Percentiles rank a stretch among this genome's conserved stretches.
Conservation (phyloP, 2,329 filamentous ascomycete species). For the Ascosphaera aggregata region DNA sequence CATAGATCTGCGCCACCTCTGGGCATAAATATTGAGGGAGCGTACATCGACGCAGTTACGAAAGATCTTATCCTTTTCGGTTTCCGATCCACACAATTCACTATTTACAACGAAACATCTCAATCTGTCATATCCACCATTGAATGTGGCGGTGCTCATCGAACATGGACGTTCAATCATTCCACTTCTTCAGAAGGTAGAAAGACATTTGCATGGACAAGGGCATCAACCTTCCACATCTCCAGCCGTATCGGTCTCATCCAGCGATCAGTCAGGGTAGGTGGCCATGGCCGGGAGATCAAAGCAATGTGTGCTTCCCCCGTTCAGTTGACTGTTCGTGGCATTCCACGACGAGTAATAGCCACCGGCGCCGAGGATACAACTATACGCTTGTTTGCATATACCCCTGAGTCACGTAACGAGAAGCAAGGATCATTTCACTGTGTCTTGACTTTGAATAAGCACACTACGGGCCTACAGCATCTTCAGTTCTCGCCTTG, state of each 20-base stretch:
- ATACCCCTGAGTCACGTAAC: conserved; percentile 5
- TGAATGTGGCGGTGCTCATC: conserved; percentile 66
- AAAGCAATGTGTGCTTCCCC: conserved; percentile 32
- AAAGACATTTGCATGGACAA: conserved; percentile 49
- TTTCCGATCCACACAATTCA: conserved; percentile 56
- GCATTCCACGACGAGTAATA: conserved; percentile 19
- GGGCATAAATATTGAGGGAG: conserved; percentile 52
- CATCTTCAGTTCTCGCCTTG: conserved; percentile 48
- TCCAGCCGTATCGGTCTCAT: conserved; percentile 17
- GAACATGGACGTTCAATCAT: conserved; percentile 41
- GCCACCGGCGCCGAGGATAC: conserved; percentile 52
- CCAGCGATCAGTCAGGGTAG: conserved; percentile 33
- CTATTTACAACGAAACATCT: conserved; percentile 55
- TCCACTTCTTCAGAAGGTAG: conserved; percentile 10
- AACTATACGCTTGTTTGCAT: conserved; percentile 42
- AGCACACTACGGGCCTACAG: conserved; percentile 68
- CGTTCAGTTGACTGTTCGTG: neutral
- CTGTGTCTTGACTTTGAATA: conserved; percentile 43
- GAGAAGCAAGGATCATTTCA: conserved; percentile 12
- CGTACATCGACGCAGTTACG: conserved; percentile 30
- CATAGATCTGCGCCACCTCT: conserved; percentile 49
- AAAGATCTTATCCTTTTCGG: conserved; percentile 50
- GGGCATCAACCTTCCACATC: conserved; percentile 33
- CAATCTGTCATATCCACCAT: conserved; percentile 47
- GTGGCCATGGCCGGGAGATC: conserved; percentile 74